Percentiles rank a stretch among this genome's conserved stretches.
phyloP scores from a whole-genome alignment of 2,329 filamentous ascomycete genomes.

The Neoscytalidium dimidiatum region DNA sequence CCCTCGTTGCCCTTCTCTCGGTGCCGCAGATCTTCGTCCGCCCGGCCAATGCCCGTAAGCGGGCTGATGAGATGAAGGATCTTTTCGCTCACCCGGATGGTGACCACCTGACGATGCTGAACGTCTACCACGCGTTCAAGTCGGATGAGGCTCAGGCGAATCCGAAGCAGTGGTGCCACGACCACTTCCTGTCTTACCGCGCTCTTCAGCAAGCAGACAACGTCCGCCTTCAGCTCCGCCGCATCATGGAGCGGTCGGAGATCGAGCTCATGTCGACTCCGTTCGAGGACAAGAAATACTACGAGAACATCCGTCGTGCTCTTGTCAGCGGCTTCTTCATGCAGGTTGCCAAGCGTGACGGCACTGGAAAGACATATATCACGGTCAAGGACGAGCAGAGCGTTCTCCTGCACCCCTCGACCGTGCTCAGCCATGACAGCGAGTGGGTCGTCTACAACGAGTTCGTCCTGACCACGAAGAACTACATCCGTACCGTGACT shows the following conservation, averaged over 20 bases:
- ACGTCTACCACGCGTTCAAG: constrained; percentile 98
- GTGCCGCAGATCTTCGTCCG: constrained; percentile 94
- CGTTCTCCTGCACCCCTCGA: constrained; percentile 90
- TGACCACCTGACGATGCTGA: constrained; percentile 93
- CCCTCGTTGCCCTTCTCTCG: constrained; percentile 88
- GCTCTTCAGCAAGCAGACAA: constrained; percentile 92
- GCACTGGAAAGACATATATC: constrained; percentile 83
- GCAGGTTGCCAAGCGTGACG: constrained; percentile 96
- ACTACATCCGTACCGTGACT: constrained; percentile 94
- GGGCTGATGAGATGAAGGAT: constrained; percentile 96
- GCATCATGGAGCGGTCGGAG: constrained; percentile 93
- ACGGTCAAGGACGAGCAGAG: constrained; percentile 97
- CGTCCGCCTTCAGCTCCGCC: constrained; percentile 85
- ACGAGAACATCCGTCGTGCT: constrained; percentile 92
- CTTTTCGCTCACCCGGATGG: constrained; percentile 91
- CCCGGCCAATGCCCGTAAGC: constrained; percentile 80
- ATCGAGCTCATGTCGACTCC: constrained; percentile 84
- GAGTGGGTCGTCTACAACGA: constrained; percentile 99
- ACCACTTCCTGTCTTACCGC: constrained; percentile 90
- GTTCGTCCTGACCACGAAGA: constrained; percentile 96
- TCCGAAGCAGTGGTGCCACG: constrained; percentile 89
- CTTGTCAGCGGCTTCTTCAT: constrained; percentile 90
- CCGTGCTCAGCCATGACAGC: constrained; percentile 81
- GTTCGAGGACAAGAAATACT: constrained; percentile 96
- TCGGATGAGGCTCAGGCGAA: constrained; percentile 68